Evolutionary conservation across 495 filamentous ascomycete species (phyloP), one percentile per base, ranked within the genome.

Genomic region (Venustampulla echinocandica): DNA sequence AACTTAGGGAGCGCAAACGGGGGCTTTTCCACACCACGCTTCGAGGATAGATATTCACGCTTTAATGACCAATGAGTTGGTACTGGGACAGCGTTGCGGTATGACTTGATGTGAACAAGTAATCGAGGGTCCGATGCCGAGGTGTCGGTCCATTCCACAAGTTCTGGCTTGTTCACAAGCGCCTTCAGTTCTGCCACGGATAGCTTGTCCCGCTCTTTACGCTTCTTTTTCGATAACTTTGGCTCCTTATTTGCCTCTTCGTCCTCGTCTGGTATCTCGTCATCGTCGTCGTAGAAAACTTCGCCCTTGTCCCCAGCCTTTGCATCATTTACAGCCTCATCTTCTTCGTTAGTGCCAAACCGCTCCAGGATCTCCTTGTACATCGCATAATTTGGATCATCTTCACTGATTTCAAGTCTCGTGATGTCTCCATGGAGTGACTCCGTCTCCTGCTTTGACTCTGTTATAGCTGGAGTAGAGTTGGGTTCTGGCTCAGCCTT

Each of bases 81-180:
- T 1, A 98, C 92, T 0, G 92, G 92, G 9, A 98, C 89, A 25
- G 95, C 87, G 64, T 98, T 98, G 37, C 90, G 81, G 66, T 93
- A 84, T 3, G 86, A 82, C 63, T 97, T 98, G 67, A 98, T 86
- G 52, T 92, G 85, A 18, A 97, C 85, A 6, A 97, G 76, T 39
- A 97, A 72, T 34, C 83, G 80, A 18, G 92, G 92, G 61, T 97
- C 92, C 32, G 82, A 74, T 2, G 90, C 87, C n/a, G 86, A 92
- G 15, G 86, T 85, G 60, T 98, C 92, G 34, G 90, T 93, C 92
- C 90, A 96, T 56, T 97, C 92, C 1, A 98, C 92, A 0, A 90
- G 81, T 62, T 98, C 92, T 7, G 92, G 92, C 54, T 89, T 92
- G 55, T 75, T 73, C 36, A 95, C 92, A 44, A 95, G 67, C 19